phyloP scores from a whole-genome alignment of 1,284 basidiomycete species.

The Porogramme epimiltina region DNA sequence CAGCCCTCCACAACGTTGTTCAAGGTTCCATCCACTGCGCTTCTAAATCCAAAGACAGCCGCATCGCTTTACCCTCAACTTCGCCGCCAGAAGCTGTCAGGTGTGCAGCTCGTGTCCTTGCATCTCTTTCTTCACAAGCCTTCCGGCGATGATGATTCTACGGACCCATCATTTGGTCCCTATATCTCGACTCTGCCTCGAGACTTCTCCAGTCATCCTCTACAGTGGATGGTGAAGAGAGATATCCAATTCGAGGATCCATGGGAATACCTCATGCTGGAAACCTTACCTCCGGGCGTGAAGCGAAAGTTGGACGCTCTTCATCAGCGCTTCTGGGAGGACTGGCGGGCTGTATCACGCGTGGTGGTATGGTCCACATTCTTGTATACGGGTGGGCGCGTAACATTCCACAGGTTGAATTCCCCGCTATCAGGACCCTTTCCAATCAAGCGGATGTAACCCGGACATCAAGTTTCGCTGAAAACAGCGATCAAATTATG shows the following conservation, averaged over 20 bases:
- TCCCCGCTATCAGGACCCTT: constrained; percentile 9
- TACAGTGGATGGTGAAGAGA: constrained; percentile 64
- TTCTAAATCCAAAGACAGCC: constrained; percentile 75
- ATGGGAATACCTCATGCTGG: constrained; percentile 36
- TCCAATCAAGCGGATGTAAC: not conserved
- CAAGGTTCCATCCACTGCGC: constrained; percentile 63
- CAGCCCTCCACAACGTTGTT: constrained; percentile 63
- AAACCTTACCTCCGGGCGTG: constrained; percentile 44
- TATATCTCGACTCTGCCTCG: constrained; percentile 77
- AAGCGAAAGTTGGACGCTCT: not conserved
- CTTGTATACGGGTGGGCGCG: not conserved
- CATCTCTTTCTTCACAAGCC: constrained; percentile 46
- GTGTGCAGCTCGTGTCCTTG: constrained; percentile 54
- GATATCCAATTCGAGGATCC: constrained; percentile 14
- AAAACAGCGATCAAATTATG: constrained; percentile 8
- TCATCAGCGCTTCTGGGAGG: constrained; percentile 53
- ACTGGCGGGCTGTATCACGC: constrained; percentile 52
- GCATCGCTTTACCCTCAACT: constrained; percentile 48
- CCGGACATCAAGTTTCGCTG: too few relatives aligned
- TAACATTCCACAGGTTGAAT: constrained; percentile 12
- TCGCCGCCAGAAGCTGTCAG: constrained; percentile 42
- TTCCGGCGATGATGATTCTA: constrained; percentile 36
- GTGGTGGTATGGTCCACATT: constrained; percentile 47
- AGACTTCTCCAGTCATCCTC: constrained; percentile 73
- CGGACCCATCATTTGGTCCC: constrained; percentile 66